Base-by-base conservation (phyloP, 2,329 filamentous ascomycete species). In the Penicillium expansum region DNA sequence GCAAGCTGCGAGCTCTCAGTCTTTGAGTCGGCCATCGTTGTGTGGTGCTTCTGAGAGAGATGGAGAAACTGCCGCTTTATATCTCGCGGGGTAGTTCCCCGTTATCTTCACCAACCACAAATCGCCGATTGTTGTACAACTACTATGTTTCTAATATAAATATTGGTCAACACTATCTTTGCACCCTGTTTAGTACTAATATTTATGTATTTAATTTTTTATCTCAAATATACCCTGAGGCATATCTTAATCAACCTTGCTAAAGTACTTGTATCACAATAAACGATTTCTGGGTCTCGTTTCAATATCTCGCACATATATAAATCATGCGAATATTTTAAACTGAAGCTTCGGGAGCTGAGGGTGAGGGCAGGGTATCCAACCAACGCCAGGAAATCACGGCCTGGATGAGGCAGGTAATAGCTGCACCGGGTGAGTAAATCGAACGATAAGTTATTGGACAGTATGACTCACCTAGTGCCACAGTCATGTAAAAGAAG, bases 401-500 rank as follows among this genome's bases (percentile, higher is more conserved):
- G n/a, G 54, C 54, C 35, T 56, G 54, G 8, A 52, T 22, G 4
- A 56, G 33, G 35, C 54, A 56, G 13, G 39, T 41, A 6, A 20
- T 32, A 42, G 54, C 54, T 56, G 13, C 4, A 2, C 13, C 10
- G 5, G 1, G 20, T 56, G 1, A 56, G 48, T 41, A 35, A 24
- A 18, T 14, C 27, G 16, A 32, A 14, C 1, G 7, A 27, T 1
- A 32, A 1, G 11, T 3, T 14, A 13, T 39, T 11, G 18, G 44
- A 29, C 1, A 1, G 13, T 7, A 6, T 22, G 14, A 42, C 55
- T 48, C 29, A 67, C 64, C 64, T 14, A 64, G 37, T n/a, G 43
- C 33, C 2, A 53, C 24, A 32, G 56, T 60, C 60, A 60, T 60
- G 29, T 57, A 60, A 37, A 57, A 66, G 42, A 63, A 67, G 1